Percentiles rank a stretch among this genome's conserved stretches.
These are phyloP conservation scores for Flaveria ramosissima DNA, from an alignment of 129 eudicot genomes.

Conservation along the genomic window DNA sequence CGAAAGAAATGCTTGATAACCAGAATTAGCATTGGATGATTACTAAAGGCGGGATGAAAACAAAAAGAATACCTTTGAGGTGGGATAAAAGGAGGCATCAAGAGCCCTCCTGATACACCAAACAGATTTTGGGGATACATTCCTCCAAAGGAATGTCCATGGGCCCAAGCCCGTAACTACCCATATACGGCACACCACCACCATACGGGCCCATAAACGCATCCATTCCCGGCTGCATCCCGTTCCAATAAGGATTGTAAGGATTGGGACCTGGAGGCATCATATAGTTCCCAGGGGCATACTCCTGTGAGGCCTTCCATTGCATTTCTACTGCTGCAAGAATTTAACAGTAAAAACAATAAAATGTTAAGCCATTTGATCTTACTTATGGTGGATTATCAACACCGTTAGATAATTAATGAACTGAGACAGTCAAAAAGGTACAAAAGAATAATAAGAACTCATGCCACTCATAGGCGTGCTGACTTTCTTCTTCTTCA, in stretches of 20 bases:
- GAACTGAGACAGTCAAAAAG: slow-evolving; percentile 1
- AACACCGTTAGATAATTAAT: too few species aligned
- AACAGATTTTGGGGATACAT: slow-evolving; percentile 75
- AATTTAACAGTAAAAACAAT: not conserved
- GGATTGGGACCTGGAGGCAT: slow-evolving; percentile 73
- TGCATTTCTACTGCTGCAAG: slow-evolving; percentile 81
- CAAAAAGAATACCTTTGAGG: slow-evolving; percentile 66
- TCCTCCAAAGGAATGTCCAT: slow-evolving; percentile 73
- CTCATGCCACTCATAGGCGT: slow-evolving; percentile 57
- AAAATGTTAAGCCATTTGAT: slow-evolving; percentile 1
- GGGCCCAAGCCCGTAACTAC: slow-evolving; percentile 72
- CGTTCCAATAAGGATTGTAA: slow-evolving; percentile 72
- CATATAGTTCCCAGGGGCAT: slow-evolving; percentile 71
- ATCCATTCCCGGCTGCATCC: slow-evolving; percentile 77
- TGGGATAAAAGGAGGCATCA: slow-evolving; percentile 73
- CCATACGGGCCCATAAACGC: slow-evolving; percentile 60
- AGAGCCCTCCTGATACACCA: slow-evolving; percentile 54
- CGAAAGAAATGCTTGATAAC: not conserved
- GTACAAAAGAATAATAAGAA: not conserved
- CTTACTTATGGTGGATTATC: not conserved
- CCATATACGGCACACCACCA: slow-evolving; percentile 62
- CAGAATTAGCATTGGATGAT: not conserved
- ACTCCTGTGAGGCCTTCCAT: slow-evolving; percentile 27
- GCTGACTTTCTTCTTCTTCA: slow-evolving; percentile 74
- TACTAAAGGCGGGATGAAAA: slow-evolving; percentile 10